Percentiles rank a stretch among this genome's conserved stretches.
Evolutionary conservation across 352 stramenopile species (phyloP).

Genomic region (Phytophthora quininea): DNA sequence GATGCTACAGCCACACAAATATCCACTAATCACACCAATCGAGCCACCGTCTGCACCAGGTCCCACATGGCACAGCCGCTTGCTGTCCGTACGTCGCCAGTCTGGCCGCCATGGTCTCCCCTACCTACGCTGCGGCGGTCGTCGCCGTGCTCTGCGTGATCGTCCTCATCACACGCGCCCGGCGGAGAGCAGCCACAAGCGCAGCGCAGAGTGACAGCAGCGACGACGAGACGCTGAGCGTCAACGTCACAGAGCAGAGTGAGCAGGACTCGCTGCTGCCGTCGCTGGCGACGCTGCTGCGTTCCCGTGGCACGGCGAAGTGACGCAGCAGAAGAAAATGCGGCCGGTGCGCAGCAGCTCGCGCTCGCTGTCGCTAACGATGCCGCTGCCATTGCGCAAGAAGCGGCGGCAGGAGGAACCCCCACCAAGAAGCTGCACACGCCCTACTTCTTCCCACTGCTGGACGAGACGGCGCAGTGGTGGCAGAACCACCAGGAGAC

Average conservation of each 20-base stretch:
- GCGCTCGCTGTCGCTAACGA: conserved; percentile 24
- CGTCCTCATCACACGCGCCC: conserved; percentile 14
- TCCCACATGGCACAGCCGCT: no score
- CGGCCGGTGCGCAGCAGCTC: conserved; percentile 14
- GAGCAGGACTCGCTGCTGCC: conserved; percentile 34
- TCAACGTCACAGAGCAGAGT: conserved; percentile 26
- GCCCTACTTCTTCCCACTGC: conserved; percentile 65
- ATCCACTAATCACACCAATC: no score
- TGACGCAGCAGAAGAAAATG: conserved; percentile 22
- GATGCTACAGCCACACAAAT: no score
- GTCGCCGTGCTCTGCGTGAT: not conserved
- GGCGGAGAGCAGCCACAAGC: not conserved
- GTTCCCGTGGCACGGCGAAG: conserved; percentile 24
- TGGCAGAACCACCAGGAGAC: conserved; percentile 40
- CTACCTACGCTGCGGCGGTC: not conserved
- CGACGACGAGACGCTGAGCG: conserved; percentile 31
- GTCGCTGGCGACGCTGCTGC: conserved; percentile 23
- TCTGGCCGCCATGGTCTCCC: not conserved
- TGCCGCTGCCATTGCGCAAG: conserved; percentile 26
- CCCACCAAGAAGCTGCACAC: conserved; percentile 54
- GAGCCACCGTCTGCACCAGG: no score
- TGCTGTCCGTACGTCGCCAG: not conserved
- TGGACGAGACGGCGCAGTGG: conserved; percentile 63
- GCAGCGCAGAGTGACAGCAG: conserved; percentile 22
- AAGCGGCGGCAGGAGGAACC: conserved; percentile 20